Conservation (phyloP, 441 rosid genomes). For the Pelargonium exstipulatum region DNA sequence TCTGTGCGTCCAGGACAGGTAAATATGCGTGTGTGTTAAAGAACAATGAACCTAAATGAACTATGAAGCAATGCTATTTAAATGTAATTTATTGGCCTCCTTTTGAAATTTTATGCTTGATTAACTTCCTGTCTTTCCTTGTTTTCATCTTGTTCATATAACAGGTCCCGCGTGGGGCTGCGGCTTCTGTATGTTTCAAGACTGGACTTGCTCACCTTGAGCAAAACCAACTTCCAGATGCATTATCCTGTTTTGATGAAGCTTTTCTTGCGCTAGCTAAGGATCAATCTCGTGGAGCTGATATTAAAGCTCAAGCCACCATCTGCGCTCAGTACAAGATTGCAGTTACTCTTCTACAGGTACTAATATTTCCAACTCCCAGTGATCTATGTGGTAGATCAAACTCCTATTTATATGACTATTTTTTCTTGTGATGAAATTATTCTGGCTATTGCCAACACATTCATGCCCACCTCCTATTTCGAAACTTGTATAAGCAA, state of each 20-base stretch:
- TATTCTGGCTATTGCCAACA: too few species aligned
- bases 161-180: slow-evolving; percentile 95
- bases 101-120: background rate
- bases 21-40: slow-evolving; percentile 12
- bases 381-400: slow-evolving; percentile 1
- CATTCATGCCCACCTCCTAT: too few species aligned
- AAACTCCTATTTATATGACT: slow-evolving; percentile 1
- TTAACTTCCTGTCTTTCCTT: background rate
- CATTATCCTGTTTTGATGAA: slow-evolving; percentile 91
- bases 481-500: too few species aligned
- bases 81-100: too few species aligned
- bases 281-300: slow-evolving; percentile 94
- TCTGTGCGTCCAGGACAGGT: slow-evolving; percentile 98
- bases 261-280: slow-evolving; percentile 94
- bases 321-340: slow-evolving; percentile 97
- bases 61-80: background rate
- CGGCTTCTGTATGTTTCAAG: slow-evolving; percentile 88
- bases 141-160: slow-evolving; percentile 16
- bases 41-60: slow-evolving; percentile 1
- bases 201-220: slow-evolving; percentile 94
- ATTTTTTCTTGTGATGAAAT: background rate
- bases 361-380: slow-evolving; percentile 21
- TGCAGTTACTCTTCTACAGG: slow-evolving; percentile 89
- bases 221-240: slow-evolving; percentile 96
- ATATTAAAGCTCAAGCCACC: slow-evolving; percentile 94